These are phyloP conservation scores for Xylaria venustula DNA, from an alignment of 495 filamentous ascomycete genomes.

Conservation along the genomic window DNA sequence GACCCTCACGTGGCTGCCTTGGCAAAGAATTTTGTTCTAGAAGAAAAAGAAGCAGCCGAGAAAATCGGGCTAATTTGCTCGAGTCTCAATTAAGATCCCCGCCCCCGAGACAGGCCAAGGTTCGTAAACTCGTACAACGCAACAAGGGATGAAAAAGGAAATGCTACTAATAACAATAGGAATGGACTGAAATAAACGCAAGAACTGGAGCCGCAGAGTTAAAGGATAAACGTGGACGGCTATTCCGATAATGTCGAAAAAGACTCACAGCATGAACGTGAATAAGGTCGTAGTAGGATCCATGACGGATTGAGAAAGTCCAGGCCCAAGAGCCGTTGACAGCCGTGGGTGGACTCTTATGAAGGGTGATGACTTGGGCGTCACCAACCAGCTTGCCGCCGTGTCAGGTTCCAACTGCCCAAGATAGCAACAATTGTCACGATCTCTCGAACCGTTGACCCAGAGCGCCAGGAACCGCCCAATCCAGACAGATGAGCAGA, in stretches of 20 bases:
- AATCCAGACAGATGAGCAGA: background rate
- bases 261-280: constrained; percentile 70
- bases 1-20: constrained; percentile 28
- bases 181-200: background rate
- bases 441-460: background rate
- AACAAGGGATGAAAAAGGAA: background rate
- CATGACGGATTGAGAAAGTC: constrained; percentile 39
- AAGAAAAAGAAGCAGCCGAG: constrained; percentile 8
- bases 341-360: background rate
- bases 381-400: constrained; percentile 4
- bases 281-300: constrained; percentile 69
- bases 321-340: background rate
- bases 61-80: constrained; percentile 7
- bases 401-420: background rate
- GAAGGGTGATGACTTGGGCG: background rate
- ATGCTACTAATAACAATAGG: constrained; percentile 10
- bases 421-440: background rate
- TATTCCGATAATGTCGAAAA: constrained; percentile 12
- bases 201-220: too few species aligned
- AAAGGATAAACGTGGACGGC: constrained; percentile 45
- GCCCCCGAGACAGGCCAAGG: background rate
- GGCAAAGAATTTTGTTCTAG: constrained; percentile 22
- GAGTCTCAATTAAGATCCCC: background rate
- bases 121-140: background rate
- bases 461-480: constrained; percentile 9